Percentiles rank a stretch among this genome's conserved stretches.
phyloP scores from a whole-genome alignment of 1,284 basidiomycete species.

The Rhodotorula sp. region DNA sequence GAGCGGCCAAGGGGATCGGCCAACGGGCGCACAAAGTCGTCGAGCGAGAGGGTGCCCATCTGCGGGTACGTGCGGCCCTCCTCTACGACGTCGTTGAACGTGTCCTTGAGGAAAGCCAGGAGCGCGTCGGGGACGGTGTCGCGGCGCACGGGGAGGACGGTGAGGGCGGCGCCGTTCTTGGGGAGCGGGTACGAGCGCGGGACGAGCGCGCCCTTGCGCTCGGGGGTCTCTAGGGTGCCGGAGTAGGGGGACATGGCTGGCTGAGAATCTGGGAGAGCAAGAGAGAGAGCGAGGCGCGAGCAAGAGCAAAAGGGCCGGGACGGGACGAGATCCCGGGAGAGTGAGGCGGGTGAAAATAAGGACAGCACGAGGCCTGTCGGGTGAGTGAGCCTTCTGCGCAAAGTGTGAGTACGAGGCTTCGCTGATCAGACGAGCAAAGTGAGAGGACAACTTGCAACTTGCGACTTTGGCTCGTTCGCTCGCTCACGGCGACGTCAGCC shows the following conservation, averaged over 20 bases:
- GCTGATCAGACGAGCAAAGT: too few relatives aligned
- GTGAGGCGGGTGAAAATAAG: not conserved
- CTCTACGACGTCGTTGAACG: conserved; percentile 71
- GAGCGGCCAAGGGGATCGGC: not conserved
- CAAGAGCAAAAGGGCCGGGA: not conserved
- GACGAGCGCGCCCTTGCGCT: conserved; percentile 12
- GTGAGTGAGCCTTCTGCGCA: too few relatives aligned
- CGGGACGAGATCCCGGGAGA: not conserved
- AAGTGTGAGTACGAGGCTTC: too few relatives aligned
- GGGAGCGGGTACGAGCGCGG: conserved; percentile 33
- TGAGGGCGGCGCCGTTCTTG: conserved; percentile 6
- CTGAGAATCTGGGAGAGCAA: not conserved
- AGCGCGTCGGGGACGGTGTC: conserved; percentile 60
- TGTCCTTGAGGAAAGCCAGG: conserved; percentile 37
- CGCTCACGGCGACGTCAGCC: too few relatives aligned
- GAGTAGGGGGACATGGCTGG: conserved; percentile 45
- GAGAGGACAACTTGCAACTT: too few relatives aligned
- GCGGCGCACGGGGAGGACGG: conserved; percentile 57
- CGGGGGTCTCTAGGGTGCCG: conserved; percentile 19
- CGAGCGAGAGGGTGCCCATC: conserved; percentile 61
- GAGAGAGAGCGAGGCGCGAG: not conserved
- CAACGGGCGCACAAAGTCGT: conserved; percentile 38
- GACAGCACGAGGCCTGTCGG: too few relatives aligned
- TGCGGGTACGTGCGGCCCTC: conserved; percentile 82
- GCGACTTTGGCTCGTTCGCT: too few relatives aligned